Evolutionary conservation across 495 filamentous ascomycete species (phyloP).

Genomic region (Schizothecium vesticola): DNA sequence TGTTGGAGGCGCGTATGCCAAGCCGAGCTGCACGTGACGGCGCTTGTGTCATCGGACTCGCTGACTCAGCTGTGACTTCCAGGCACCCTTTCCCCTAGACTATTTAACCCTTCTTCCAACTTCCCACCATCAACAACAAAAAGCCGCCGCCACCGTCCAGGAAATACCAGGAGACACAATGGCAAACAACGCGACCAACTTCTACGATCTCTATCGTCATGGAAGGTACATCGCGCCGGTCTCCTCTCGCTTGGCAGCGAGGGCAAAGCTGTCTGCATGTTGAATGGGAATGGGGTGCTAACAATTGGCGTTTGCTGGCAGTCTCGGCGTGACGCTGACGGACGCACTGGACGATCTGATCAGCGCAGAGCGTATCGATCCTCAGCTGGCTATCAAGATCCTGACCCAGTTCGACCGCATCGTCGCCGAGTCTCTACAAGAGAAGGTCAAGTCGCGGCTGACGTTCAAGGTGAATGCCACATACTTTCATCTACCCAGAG

Average conservation of each 20-base stretch:
- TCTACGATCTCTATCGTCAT: slow-evolving; percentile 95
- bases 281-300: slow-evolving; percentile 4
- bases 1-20: neutral
- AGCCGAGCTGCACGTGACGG: neutral
- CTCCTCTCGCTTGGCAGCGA: neutral
- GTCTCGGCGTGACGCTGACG: slow-evolving; percentile 84
- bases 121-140: slow-evolving; percentile 11
- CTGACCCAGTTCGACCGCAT: slow-evolving; percentile 85
- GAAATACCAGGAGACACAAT: slow-evolving; percentile 20
- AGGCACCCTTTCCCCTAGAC: slow-evolving; percentile 10
- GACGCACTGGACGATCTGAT: slow-evolving; percentile 97
- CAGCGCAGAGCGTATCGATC: slow-evolving; percentile 86
- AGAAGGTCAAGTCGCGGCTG: slow-evolving; percentile 85
- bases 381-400: slow-evolving; percentile 97
- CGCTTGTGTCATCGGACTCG: neutral
- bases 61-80: slow-evolving; percentile 14
- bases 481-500: neutral
- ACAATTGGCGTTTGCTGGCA: slow-evolving; percentile 34
- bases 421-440: slow-evolving; percentile 80
- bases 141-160: slow-evolving; percentile 7
- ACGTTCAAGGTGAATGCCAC: slow-evolving; percentile 78
- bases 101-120: slow-evolving; percentile 21
- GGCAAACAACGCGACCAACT: slow-evolving; percentile 43
- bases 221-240: slow-evolving; percentile 65
- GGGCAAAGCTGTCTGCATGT: neutral